Percentiles rank a stretch among this genome's conserved stretches.
Conservation (phyloP, 176 grass and related monocot genomes). For the barley (Hordeum vulgare) region MorexV3_pseudomolecules_assembly NC_058519.1:484027001-484027500, state of each 20-base stretch:
- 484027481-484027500: not conserved
- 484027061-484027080: constrained; percentile 10
- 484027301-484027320: constrained; percentile 7
- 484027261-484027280: not conserved
- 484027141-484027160: constrained; percentile 22
- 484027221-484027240: not conserved
- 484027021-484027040: constrained; percentile 21
- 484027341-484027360: not conserved
- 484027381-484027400: not conserved
- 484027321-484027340: not conserved
- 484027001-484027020: constrained; percentile 19
- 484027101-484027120: constrained; percentile 16
- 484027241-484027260: not conserved
- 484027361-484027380: not conserved
- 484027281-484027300: not conserved
- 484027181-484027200: constrained; percentile 6
- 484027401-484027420: constrained; percentile 2
- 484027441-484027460: constrained; percentile 2
- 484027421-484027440: constrained; percentile 2
- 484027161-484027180: not conserved
- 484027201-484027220: constrained; percentile 19
- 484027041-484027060: constrained; percentile 14
- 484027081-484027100: constrained; percentile 9
- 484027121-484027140: not conserved
- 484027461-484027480: not conserved